Evolutionary conservation across 768 basidiomycete species (phyloP).

Genomic region (Panellus pusillus): DNA sequence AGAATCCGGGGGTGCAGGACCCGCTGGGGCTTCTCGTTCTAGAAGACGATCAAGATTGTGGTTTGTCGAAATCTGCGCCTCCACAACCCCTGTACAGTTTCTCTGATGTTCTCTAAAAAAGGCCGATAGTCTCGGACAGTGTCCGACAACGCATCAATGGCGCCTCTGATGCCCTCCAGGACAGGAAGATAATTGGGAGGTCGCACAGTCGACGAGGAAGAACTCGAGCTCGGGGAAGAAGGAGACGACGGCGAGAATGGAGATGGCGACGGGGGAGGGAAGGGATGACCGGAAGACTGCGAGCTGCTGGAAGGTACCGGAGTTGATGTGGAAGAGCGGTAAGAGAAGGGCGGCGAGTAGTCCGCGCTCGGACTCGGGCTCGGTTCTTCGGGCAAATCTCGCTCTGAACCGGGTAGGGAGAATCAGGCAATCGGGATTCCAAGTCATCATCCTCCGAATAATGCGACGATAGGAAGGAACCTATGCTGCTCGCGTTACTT

Average conservation of each 20-base stretch:
- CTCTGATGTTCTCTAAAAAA: constrained; percentile 57
- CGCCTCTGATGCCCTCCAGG: constrained; percentile 1
- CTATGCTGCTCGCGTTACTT: constrained; percentile 42
- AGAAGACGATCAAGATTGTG: constrained; percentile 64
- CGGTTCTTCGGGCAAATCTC: background rate
- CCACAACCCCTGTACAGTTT: constrained; percentile 59
- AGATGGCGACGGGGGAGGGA: constrained; percentile 34
- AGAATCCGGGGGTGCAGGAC: constrained; percentile 35
- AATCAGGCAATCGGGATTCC: constrained; percentile 30
- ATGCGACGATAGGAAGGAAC: constrained; percentile 53
- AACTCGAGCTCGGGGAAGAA: constrained; percentile 33
- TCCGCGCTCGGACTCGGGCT: constrained; percentile 17
- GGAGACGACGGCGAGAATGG: constrained; percentile 38
- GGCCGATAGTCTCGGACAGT: constrained; percentile 46
- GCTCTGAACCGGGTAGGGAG: constrained; percentile 11
- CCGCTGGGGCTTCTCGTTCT: constrained; percentile 28
- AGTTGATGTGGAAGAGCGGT: constrained; percentile 28
- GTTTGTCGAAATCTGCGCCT: constrained; percentile 62
- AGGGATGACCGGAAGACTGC: constrained; percentile 22
- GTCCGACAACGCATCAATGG: constrained; percentile 12
- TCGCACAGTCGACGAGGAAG: constrained; percentile 31
- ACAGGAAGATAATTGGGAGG: constrained; percentile 19
- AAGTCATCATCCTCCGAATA: constrained; percentile 71
- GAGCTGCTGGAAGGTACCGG: constrained; percentile 13
- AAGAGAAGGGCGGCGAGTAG: constrained; percentile 37